These are phyloP conservation scores for Globisporangium spiculum DNA, from an alignment of 352 stramenopile genomes.

Conservation along the genomic window DNA sequence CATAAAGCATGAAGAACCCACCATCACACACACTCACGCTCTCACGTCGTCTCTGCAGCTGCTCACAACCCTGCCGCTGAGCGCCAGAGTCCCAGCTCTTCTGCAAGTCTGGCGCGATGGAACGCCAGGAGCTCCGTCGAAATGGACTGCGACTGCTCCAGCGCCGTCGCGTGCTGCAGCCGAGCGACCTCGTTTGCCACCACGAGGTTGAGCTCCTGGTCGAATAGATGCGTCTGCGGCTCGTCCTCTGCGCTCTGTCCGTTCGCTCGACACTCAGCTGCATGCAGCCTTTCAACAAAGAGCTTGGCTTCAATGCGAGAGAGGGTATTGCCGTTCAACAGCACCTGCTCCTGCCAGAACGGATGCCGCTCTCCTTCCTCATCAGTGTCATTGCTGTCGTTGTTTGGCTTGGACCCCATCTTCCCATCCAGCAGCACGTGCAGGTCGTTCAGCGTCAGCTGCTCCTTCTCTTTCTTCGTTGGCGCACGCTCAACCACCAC, in stretches of 20 bases:
- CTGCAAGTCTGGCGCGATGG: conserved; percentile 15
- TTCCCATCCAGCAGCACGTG: conserved; percentile 37
- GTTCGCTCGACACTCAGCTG: conserved; percentile 25
- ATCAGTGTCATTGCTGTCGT: background rate
- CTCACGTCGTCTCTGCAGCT: background rate
- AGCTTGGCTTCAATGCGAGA: conserved; percentile 27
- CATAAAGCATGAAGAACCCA: background rate
- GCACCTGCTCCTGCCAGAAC: conserved; percentile 49
- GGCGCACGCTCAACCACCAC: conserved; percentile 34
- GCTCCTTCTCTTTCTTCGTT: conserved; percentile 51
- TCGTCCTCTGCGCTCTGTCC: background rate
- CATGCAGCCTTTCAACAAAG: conserved; percentile 39
- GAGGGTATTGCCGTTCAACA: conserved; percentile 35
- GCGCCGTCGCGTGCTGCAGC: background rate
- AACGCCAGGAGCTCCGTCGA: conserved; percentile 22
- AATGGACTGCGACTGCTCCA: conserved; percentile 12
- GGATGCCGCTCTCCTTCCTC: background rate
- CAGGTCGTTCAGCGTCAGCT: conserved; percentile 50
- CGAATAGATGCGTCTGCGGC: conserved; percentile 28
- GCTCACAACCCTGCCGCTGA: background rate
- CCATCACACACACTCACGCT: background rate
- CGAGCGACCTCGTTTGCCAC: conserved; percentile 13
- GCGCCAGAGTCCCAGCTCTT: conserved; percentile 20
- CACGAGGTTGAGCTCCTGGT: conserved; percentile 17
- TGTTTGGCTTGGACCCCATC: background rate